Evolutionary conservation across 1,284 basidiomycete genomes (phyloP).

Genomic region (Albatrellus sp.): DNA sequence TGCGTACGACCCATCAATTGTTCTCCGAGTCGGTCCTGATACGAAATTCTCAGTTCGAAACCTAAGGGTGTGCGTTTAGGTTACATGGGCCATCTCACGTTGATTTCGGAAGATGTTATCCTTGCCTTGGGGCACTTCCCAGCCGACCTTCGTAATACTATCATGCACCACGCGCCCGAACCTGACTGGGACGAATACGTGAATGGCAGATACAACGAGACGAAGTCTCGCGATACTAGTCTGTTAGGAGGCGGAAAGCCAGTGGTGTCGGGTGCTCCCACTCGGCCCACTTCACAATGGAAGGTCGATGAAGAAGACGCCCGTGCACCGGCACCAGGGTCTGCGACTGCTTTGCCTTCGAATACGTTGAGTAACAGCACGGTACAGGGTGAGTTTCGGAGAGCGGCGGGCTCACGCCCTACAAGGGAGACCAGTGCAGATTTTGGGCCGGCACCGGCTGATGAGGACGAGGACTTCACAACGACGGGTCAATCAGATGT

Average conservation of each 20-base stretch:
- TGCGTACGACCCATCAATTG: slow-evolving; percentile 17
- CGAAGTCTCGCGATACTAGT: slow-evolving; percentile 71
- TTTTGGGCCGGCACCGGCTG: slow-evolving; percentile 46
- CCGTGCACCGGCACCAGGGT: slow-evolving; percentile 15
- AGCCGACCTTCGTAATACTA: slow-evolving; percentile 54
- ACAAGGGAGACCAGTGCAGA: slow-evolving; percentile 46
- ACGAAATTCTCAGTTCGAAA: slow-evolving; percentile 29
- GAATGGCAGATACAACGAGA: slow-evolving; percentile 70
- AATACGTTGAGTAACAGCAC: slow-evolving; percentile 14
- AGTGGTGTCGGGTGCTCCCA: slow-evolving; percentile 29
- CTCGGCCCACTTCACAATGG: slow-evolving; percentile 35
- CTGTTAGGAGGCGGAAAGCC: slow-evolving; percentile 79
- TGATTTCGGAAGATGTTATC: slow-evolving; percentile 88
- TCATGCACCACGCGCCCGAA: slow-evolving; percentile 57
- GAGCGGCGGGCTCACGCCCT: slow-evolving; percentile 29
- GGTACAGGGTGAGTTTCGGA: slow-evolving; percentile 42
- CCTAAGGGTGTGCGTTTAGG: slow-evolving; percentile 72
- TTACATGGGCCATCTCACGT: slow-evolving; percentile 94
- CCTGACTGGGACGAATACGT: slow-evolving; percentile 87
- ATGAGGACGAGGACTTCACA: slow-evolving; percentile 24
- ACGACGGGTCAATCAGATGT: slow-evolving; percentile 37
- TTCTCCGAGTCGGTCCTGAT: neutral
- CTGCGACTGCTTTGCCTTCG: slow-evolving; percentile 10
- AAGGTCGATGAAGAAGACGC: slow-evolving; percentile 62
- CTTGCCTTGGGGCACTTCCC: slow-evolving; percentile 80